These are phyloP conservation scores for Polychaeton citri DNA, from an alignment of 2,329 filamentous ascomycete species.

Conservation along the genomic window DNA sequence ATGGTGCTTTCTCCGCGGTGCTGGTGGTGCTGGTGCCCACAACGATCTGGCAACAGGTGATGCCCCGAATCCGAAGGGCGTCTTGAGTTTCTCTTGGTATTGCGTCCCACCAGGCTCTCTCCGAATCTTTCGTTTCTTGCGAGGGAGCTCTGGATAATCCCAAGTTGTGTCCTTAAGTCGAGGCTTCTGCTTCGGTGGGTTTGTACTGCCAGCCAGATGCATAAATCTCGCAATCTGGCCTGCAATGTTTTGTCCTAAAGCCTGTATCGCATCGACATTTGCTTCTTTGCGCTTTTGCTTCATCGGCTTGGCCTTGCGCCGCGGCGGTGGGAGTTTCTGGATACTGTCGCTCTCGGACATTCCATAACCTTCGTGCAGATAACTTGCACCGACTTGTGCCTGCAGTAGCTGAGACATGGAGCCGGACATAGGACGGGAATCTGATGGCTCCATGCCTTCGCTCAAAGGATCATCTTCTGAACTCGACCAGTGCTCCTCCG, in stretches of 20 bases:
- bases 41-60: too few species aligned
- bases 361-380: conserved; percentile 1
- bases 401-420: not conserved
- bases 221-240: conserved; percentile 21
- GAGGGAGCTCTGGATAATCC: conserved; percentile 14
- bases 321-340: conserved; percentile 7
- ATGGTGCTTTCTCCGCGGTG: too few species aligned
- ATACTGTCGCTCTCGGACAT: not conserved
- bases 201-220: conserved; percentile 3
- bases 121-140: conserved; percentile 1
- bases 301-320: conserved; percentile 5
- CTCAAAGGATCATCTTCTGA: not conserved
- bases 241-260: conserved; percentile 21
- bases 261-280: conserved; percentile 17
- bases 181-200: conserved; percentile 2
- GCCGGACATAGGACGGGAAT: not conserved
- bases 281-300: not conserved
- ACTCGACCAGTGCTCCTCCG: too few species aligned
- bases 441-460: not conserved
- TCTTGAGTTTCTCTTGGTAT: too few species aligned
- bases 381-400: not conserved
- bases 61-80: too few species aligned
- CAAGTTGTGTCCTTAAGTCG: conserved; percentile 11
- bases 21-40: conserved; percentile 1
- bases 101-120: not conserved